Evolutionary conservation across 1,284 basidiomycete genomes (phyloP), one percentile per base, ranked within the genome.

Genomic region (Malassezia sp.): DNA sequence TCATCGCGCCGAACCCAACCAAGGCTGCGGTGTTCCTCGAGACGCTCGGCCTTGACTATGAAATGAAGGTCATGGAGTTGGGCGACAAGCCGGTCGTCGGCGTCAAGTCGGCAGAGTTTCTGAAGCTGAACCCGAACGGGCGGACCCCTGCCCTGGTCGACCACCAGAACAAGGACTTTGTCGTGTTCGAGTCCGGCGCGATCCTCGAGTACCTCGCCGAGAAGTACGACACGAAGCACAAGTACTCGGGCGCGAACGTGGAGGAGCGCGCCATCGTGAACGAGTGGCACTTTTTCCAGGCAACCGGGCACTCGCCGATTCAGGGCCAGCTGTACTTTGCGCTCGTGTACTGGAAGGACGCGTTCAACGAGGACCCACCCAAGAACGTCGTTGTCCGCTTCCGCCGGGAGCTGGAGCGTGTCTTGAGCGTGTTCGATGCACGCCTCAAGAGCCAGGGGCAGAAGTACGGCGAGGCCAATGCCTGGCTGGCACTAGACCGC

Each of bases 1-100:
- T 15, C 9, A 37, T 33, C 34, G 63, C 60, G 12, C 61, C 63
- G 9, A 66, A 64, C 50, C 63, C 63, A 0, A 52, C 57, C 44
- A 66, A 66, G 54, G 47, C 46, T 1, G 63, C 59, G 14, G 49
- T 59, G 17, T 39, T 64, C 11, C 42, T 66, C 38, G 63, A 66
- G 56, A 45, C 56, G 21, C 59, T 67, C 20, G 60, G 60, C 33
- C 30, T 63, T 18, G 38, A 43, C 0, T 67, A 64, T 49, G 57
- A 65, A 5, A 51, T 60, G 11, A 48, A 58, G 9, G 38, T 52
- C 2, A 52, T 63, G 26, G 56, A 52, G 32, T 61, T 65, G 32
- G 49, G 53, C 31, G 63, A 67, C 26, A 59, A 57, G n/a, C 49
- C 57, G 36, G 60, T 52, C 18, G n/a, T n/a, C n/a, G 62, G 62